Percentiles rank a stretch among this genome's conserved stretches.
Evolutionary conservation across 2,329 filamentous ascomycete genomes (phyloP).

Genomic region (Botrytis porri): DNA sequence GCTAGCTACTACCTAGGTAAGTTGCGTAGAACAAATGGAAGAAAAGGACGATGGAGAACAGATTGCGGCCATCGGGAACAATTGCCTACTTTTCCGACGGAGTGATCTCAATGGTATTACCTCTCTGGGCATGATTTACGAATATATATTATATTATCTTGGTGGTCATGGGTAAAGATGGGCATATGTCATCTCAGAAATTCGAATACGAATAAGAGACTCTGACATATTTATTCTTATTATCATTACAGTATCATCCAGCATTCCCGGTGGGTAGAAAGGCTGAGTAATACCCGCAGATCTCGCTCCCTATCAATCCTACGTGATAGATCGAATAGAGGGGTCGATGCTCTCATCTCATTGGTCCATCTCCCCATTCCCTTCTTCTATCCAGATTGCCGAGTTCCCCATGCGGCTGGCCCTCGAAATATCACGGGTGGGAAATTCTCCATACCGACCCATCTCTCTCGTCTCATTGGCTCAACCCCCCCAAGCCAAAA

Average conservation of each 20-base stretch:
- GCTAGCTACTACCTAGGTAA: no score
- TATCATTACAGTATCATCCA: not conserved
- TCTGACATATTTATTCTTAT: no score
- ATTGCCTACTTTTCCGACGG: not conserved
- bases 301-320: not conserved
- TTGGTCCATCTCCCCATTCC: not conserved
- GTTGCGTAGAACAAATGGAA: not conserved
- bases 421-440: no score
- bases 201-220: conserved; percentile 5
- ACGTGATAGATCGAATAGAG: not conserved
- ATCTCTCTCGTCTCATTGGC: not conserved
- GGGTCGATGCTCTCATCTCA: not conserved
- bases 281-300: not conserved
- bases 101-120: not conserved
- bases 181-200: not conserved
- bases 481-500: not conserved
- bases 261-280: not conserved
- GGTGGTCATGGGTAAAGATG: no score
- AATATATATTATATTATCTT: no score
- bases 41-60: not conserved
- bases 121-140: no score
- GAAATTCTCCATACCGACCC: not conserved
- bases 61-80: not conserved
- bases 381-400: not conserved
- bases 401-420: not conserved